These are phyloP conservation scores for Pseudogymnoascus sp. DNA, from an alignment of 2,329 filamentous ascomycete species.

Conservation along the genomic window DNA sequence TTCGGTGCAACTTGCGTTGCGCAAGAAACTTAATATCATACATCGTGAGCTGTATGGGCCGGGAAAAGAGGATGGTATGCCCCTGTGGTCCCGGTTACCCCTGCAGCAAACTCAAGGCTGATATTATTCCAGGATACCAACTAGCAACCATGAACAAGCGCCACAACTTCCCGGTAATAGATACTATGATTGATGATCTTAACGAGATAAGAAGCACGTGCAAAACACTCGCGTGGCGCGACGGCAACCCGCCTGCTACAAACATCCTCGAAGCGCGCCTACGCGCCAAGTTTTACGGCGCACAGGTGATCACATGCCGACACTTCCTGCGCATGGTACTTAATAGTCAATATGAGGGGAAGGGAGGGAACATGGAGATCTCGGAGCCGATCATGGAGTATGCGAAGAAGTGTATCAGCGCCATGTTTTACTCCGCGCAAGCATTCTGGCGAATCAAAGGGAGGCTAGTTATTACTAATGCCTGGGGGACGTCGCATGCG, in stretches of 20 bases:
- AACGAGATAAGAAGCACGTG: no score
- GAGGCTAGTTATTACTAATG: constrained; percentile 81
- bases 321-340: constrained; percentile 59
- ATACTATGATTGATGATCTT: no score
- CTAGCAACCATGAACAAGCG: no score
- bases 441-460: constrained; percentile 59
- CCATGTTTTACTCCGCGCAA: constrained; percentile 62
- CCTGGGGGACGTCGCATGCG: constrained; percentile 93
- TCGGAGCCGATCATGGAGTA: constrained; percentile 30
- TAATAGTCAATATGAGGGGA: constrained; percentile 31
- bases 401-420: constrained; percentile 45
- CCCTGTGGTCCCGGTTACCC: no score
- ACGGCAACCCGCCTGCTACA: constrained; percentile 60
- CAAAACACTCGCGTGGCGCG: constrained; percentile 48
- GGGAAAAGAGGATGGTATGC: background rate
- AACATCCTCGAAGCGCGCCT: constrained; percentile 79
- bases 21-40: constrained; percentile 57
- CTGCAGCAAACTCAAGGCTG: no score
- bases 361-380: constrained; percentile 37
- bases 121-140: no score
- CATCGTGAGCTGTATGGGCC: constrained; percentile 37
- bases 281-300: constrained; percentile 91
- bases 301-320: constrained; percentile 79
- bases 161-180: no score
- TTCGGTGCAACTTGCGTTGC: constrained; percentile 54